Evolutionary conservation across 495 filamentous ascomycete genomes (phyloP), one percentile per base, ranked within the genome.

Genomic region (Tetracladium marchalianum): DNA sequence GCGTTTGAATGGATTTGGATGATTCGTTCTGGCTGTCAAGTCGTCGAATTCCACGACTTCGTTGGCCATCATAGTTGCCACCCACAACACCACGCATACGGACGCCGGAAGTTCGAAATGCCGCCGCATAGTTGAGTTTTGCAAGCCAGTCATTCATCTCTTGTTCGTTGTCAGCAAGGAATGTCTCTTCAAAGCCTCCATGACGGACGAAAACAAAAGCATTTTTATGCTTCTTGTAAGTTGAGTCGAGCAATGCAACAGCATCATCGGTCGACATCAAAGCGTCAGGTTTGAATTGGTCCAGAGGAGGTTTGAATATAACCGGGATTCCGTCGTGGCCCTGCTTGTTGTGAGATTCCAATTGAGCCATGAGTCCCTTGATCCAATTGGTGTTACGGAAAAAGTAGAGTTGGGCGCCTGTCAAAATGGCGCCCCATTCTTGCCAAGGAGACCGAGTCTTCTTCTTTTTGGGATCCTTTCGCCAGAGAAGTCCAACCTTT

Each of bases 91-190:
- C 88, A 49, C 89, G 76, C 69, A 92, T 89, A 15, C 88, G 77
- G 11, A 97, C 88, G n/a, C 89, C 87, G 16, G 89, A 85, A 1
- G 87, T 89, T 46, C 86, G 76, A 66, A 96, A 97, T 1, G 92
- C 85, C 8, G 92, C 86, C 27, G 90, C 90, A 62, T 96, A 96
- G 57, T 99, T 99, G 34, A 99, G 73, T 54, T 95, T 94, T 5
- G 84, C 86, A 18, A 99, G 67, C 92, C 92, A 99, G 57, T 99
- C 92, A 57, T 96, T 93, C 78, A 95, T 87, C 43, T 97, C 93
- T 3, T 69, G 65, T 50, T 97, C 93, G 24, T 75, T 84, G 50
- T 93, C 85, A 3, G 92, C 90, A 16, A 99, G 70, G 44, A 99
- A 85, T 11, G 85, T 81, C 59, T 99, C 92, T 58, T 97, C 90